Base-by-base conservation (phyloP, 2,329 filamentous ascomycete genomes). In the Aureobasidium musti region DNA sequence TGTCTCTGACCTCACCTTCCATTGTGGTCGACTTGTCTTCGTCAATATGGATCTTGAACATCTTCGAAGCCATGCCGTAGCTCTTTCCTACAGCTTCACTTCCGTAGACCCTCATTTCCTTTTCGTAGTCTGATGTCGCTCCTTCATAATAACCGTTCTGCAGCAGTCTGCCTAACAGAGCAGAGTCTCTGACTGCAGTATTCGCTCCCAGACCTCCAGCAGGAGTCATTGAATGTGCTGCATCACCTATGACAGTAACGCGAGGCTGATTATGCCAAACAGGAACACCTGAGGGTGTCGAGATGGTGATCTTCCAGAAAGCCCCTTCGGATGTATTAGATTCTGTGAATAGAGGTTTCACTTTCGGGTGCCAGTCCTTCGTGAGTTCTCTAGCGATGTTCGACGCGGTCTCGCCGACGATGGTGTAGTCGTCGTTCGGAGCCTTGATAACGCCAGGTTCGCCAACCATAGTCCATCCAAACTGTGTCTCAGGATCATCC, bases 281-380 rank as follows among this genome's bases (percentile, higher is more conserved):
- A 0, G 87, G 86, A 0, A 89, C 84, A 1, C 86, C 86, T 0
- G 79, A 79, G 0, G 86, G 86, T 0, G 80, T 82, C 0, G 85
- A 87, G 69, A 85, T 88, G 1, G 86, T 88, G 56, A 89, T 88
- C 71, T 87, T 89, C 85, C 86, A 88, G 69, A 89, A 89, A 0
- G 87, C 86, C 0, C 86, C 83, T 69, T 89, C 84, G 0, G 74
- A 69, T 65, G 82, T 83, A 5, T 77, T 73, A 83, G 88, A 87
- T 41, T 86, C 71, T 6, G 87, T 84, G 67, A 89, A 83, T 0
- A 89, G 74, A 1, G 85, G 80, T 72, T 79, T 82, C 53, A 89
- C 75, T 2, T 82, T 79, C 14, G 82, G 78, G 71, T 87, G 80
- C 87, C 86, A 89, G 39, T 83, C 73, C 19, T 76, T 72, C 0